Evolutionary conservation across 352 stramenopile species (phyloP).

Genomic region (Phytopythium ostracodes): DNA sequence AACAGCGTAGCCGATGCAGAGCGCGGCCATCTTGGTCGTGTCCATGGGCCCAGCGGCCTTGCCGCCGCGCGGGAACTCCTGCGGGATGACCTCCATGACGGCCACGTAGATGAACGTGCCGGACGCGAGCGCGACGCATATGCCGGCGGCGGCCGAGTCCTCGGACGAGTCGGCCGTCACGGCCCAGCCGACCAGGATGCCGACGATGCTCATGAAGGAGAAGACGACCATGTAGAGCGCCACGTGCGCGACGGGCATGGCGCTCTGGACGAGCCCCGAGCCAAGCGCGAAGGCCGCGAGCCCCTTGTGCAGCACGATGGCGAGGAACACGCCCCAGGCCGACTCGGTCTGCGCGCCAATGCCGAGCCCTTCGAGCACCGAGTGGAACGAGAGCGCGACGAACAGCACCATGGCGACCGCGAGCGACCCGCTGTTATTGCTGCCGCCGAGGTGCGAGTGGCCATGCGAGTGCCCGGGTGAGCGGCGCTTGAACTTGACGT

Average conservation of each 20-base stretch:
- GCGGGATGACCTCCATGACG: constrained; percentile 84
- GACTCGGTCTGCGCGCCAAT: constrained; percentile 67
- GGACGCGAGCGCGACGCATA: constrained; percentile 64
- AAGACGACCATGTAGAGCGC: constrained; percentile 64
- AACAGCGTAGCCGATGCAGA: constrained; percentile 66
- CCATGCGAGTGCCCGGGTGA: constrained; percentile 25
- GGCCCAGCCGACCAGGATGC: constrained; percentile 55
- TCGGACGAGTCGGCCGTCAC: constrained; percentile 56
- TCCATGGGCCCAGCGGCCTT: constrained; percentile 14
- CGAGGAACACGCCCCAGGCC: constrained; percentile 73
- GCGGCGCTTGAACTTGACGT: constrained; percentile 14
- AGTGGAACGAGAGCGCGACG: constrained; percentile 78
- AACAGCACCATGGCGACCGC: constrained; percentile 73
- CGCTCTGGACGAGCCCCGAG: constrained; percentile 62
- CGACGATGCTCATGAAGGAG: constrained; percentile 60
- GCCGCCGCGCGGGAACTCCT: constrained; percentile 63
- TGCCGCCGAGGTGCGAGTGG: constrained; percentile 31
- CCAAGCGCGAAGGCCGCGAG: constrained; percentile 70
- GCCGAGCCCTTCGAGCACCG: constrained; percentile 68
- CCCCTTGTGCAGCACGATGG: constrained; percentile 78
- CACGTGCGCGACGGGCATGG: constrained; percentile 37
- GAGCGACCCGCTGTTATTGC: constrained; percentile 19
- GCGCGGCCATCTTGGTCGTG: constrained; percentile 43
- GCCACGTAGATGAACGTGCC: constrained; percentile 85
- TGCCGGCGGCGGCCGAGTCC: constrained; percentile 40